Base-by-base conservation (phyloP, 129 eudicot genomes). In the Heracleum sosnowskyi region DNA sequence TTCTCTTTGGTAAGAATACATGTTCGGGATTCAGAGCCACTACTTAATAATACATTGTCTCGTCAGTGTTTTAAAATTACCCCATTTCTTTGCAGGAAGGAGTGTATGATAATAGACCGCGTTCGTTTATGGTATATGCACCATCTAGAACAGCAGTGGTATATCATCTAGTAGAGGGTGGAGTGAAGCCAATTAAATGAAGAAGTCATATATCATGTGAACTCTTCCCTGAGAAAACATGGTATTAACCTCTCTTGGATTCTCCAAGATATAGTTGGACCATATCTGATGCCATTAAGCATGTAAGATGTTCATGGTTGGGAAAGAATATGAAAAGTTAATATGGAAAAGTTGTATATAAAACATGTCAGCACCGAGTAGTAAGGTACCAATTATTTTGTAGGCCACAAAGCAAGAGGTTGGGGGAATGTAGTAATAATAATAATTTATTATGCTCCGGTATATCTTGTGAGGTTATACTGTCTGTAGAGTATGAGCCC, bases 81-180 rank as follows among this genome's bases (percentile, higher is more conserved):
- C 62, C 31, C 29, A 22, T 77, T 39, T 83, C 40, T 81, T 22
- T 81, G 78, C 89, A 93, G 98, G 98, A 93, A 74, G 95, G 90
- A 55, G 33, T 28, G 57, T 85, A 81, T 47, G 98, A 94, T 80
- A 86, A 87, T 77, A 86, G 97, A 15, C 97, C 97, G 69, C 92
- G 91, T 77, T 94, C 96, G 1, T 91, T 94, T 77, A 72, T 85
- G 89, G 90, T 94, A 71, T 91, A 94, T 77, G 92, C 97, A 66
- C 98, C 98, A 55, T 85, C 87, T 15, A 86, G 98, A 80, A 88
- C 98, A 11, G 97, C 90, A 74, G 96, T 91, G 26, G 97, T 94
- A 45, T 94, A 94, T 83, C 87, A 86, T 28, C 83, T 86, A 35
- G 78, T 84, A 70, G 82, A 81, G 40, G 85, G 82, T 78, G 87